These are phyloP conservation scores for Zalaria obscura DNA, from an alignment of 2,329 filamentous ascomycete genomes.

Conservation along the genomic window DNA sequence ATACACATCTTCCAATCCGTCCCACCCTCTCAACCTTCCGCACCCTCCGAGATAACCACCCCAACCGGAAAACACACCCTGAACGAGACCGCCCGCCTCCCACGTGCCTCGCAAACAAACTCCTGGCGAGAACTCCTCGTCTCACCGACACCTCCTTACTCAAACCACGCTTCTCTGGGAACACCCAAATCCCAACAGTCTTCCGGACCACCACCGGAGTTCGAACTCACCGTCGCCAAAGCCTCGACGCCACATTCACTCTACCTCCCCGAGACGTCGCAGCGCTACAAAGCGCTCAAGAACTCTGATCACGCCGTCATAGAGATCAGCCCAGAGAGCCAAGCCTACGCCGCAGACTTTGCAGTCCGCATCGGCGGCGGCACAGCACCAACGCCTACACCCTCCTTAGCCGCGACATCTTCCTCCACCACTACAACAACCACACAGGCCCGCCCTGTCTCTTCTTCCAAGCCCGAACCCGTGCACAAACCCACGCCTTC, in stretches of 20 bases:
- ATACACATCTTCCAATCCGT: conserved; percentile 89
- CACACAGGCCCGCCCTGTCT: conserved; percentile 3
- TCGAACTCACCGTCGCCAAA: conserved; percentile 69
- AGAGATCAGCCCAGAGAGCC: conserved; percentile 80
- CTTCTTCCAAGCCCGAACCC: conserved; percentile 13
- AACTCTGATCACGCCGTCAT: conserved; percentile 55
- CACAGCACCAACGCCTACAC: conserved; percentile 1
- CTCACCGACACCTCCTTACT: conserved; percentile 40
- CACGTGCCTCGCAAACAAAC: conserved; percentile 26
- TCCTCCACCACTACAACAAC: conserved; percentile 12
- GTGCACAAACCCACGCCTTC: conserved; percentile 47
- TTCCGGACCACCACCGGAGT: conserved; percentile 50
- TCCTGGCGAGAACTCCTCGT: conserved; percentile 80
- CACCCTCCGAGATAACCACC: conserved; percentile 27
- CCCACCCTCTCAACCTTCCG: conserved; percentile 14
- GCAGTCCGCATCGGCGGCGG: conserved; percentile 67
- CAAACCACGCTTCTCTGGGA: conserved; percentile 39
- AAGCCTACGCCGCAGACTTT: conserved; percentile 67
- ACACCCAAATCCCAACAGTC: conserved; percentile 23
- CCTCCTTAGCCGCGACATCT: conserved; percentile 6
- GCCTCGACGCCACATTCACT: conserved; percentile 67
- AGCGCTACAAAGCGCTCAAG: conserved; percentile 65
- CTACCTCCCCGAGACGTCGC: conserved; percentile 69
- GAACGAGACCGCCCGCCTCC: conserved; percentile 18
- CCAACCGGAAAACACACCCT: conserved; percentile 29